A percentile compares a stretch with the other conserved stretches of the same genome.
Evolutionary conservation across 169 alveolate genomes (phyloP).

Genomic region (Plasmodium berghei): DNA sequence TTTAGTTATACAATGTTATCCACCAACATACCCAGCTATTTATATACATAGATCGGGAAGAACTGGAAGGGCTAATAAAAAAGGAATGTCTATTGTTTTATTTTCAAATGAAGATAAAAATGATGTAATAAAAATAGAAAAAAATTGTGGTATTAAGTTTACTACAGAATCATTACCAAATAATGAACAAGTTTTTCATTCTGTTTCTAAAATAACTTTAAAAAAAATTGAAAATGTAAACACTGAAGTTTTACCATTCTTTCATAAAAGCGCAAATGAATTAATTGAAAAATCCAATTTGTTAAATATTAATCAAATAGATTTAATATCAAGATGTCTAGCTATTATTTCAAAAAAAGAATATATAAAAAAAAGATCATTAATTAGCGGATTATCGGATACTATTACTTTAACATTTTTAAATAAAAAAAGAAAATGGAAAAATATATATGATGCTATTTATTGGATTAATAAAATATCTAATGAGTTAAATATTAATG

Average conservation of each 20-base stretch:
- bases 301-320: constrained; percentile 21
- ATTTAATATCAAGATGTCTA: constrained; percentile 56
- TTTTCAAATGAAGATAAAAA: constrained; percentile 68
- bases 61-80: constrained; percentile 92
- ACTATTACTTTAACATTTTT: constrained; percentile 40
- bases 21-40: constrained; percentile 94
- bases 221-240: constrained; percentile 55
- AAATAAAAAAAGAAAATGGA: constrained; percentile 66
- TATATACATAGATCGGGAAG: constrained; percentile 97
- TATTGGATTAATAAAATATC: constrained; percentile 66
- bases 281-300: constrained; percentile 16
- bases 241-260: constrained; percentile 37
- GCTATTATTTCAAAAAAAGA: constrained; percentile 56
- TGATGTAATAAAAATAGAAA: constrained; percentile 52
- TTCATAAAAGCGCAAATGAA: constrained; percentile 59
- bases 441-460: constrained; percentile 37
- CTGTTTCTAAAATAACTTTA: constrained; percentile 46
- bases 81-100: constrained; percentile 80
- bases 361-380: constrained; percentile 53
- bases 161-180: constrained; percentile 38
- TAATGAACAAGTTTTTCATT: constrained; percentile 46
- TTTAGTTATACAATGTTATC: constrained; percentile 93
- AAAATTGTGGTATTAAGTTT: constrained; percentile 68
- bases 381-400: constrained; percentile 52
- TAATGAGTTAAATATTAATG: constrained; percentile 53